phyloP scores from a whole-genome alignment of 2,329 filamentous ascomycete species.

The Claviceps monticola region DNA sequence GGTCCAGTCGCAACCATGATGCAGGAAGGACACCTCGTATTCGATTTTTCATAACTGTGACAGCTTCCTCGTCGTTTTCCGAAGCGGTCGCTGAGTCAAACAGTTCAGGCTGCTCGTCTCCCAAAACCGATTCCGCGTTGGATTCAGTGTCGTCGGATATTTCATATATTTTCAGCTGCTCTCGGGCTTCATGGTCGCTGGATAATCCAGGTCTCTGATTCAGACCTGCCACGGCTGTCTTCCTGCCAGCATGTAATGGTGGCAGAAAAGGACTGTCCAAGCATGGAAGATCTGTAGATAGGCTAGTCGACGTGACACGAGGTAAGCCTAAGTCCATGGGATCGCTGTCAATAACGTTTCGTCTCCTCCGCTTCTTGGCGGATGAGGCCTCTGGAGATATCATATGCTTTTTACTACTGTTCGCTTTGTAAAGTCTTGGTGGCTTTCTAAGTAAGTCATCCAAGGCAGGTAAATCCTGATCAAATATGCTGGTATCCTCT shows the following conservation, averaged over 20 bases:
- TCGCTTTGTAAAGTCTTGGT: constrained; percentile 7
- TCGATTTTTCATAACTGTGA: constrained; percentile 26
- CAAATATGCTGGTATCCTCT: constrained; percentile 23
- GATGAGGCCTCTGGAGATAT: constrained; percentile 13
- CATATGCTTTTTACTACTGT: constrained; percentile 11
- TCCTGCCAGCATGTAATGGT: neutral
- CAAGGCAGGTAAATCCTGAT: constrained; percentile 24
- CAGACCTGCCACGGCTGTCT: neutral
- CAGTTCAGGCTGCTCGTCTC: neutral
- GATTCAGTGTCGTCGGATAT: neutral
- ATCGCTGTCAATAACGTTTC: constrained; percentile 19
- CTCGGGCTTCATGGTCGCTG: neutral
- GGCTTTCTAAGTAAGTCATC: constrained; percentile 18
- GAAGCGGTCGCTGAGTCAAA: constrained; percentile 17
- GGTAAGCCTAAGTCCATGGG: constrained; percentile 11
- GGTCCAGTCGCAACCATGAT: constrained; percentile 51
- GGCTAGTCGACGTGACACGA: neutral
- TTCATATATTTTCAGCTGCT: neutral
- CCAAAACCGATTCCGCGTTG: neutral
- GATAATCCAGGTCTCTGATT: neutral
- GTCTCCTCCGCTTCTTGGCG: constrained; percentile 17
- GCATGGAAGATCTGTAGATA: neutral
- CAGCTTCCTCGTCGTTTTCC: constrained; percentile 28
- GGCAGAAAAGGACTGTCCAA: neutral
- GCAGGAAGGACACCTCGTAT: constrained; percentile 51